Conservation (phyloP, 306 rosid genomes). For the Echinosophora koreensis region DNA sequence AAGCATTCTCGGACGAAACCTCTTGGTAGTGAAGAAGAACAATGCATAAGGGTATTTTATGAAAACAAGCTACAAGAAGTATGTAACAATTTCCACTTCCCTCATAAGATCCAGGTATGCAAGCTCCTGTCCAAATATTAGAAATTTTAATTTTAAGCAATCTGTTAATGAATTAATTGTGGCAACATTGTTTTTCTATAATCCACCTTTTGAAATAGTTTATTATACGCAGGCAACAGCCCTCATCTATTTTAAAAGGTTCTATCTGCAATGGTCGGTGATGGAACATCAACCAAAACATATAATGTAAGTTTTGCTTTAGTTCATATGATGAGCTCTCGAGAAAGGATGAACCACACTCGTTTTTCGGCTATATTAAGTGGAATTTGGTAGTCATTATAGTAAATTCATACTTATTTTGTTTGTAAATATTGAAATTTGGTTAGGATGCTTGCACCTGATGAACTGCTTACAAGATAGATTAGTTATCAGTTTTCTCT, state of each 20-base stretch:
- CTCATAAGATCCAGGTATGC: constrained; percentile 93
- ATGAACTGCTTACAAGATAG: constrained; percentile 33
- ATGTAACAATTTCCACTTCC: constrained; percentile 83
- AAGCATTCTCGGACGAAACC: constrained; percentile 83
- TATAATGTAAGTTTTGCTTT: constrained; percentile 75
- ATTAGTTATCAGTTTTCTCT: constrained; percentile 26
- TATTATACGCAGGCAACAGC: constrained; percentile 82
- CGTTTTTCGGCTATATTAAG: constrained; percentile 18
- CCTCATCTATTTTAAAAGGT: constrained; percentile 92
- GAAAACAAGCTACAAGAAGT: constrained; percentile 69
- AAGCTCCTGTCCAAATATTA: constrained; percentile 27
- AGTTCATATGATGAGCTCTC: constrained; percentile 20
- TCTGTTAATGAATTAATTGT: constrained; percentile 9
- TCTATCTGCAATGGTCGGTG: constrained; percentile 91
- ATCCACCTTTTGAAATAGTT: constrained; percentile 44
- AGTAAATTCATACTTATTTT: constrained; percentile 34
- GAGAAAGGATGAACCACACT: constrained; percentile 14
- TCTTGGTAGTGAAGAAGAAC: constrained; percentile 61
- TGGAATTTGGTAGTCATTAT: constrained; percentile 35
- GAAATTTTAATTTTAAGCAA: constrained; percentile 27
- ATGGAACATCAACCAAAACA: constrained; percentile 96
- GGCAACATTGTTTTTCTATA: neutral
- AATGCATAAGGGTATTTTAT: constrained; percentile 53
- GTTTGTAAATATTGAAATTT: constrained; percentile 31
- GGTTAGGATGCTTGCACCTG: constrained; percentile 29